Percentiles rank a stretch among this genome's conserved stretches.
Conservation (phyloP, 106 monocot genomes). For the Acanthochlamys bracteata region DNA sequence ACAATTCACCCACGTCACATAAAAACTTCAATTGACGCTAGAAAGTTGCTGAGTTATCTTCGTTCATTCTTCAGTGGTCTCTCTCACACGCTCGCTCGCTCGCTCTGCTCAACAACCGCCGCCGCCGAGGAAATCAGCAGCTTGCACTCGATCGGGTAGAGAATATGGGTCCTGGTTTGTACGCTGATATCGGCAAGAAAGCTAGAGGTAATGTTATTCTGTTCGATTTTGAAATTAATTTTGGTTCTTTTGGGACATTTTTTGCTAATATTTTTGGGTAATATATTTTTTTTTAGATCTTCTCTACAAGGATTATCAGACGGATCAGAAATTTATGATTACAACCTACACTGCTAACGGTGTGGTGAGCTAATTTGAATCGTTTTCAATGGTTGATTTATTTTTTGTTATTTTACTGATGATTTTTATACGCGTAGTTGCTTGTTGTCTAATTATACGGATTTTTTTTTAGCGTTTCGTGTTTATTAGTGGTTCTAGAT, state of each 20-base stretch:
- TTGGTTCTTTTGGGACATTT: background rate
- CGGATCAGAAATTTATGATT: conserved; percentile 66
- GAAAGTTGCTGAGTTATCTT: too few relatives aligned
- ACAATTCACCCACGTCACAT: background rate
- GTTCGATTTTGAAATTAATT: background rate
- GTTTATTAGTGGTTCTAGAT: too few relatives aligned
- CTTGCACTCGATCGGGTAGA: too few relatives aligned
- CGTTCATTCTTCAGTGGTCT: too few relatives aligned
- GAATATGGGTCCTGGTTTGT: conserved; percentile 38
- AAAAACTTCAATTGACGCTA: too few relatives aligned
- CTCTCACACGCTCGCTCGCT: too few relatives aligned
- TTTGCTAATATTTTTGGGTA: background rate
- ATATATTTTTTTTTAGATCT: conserved; percentile 45
- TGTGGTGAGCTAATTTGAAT: conserved; percentile 36
- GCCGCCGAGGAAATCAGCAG: too few relatives aligned
- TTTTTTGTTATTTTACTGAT: background rate
- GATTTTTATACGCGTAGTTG: too few relatives aligned
- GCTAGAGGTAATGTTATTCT: conserved; percentile 28
- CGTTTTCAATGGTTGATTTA: conserved; percentile 2
- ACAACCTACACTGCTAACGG: conserved; percentile 65
- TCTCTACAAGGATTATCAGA: conserved; percentile 60
- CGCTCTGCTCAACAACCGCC: too few relatives aligned
- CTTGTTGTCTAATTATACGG: too few relatives aligned
- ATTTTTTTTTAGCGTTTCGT: too few relatives aligned
- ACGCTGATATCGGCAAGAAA: conserved; percentile 41